Evolutionary conservation across 2,329 filamentous ascomycete genomes (phyloP).

Genomic region (Talaromyces sp.): DNA sequence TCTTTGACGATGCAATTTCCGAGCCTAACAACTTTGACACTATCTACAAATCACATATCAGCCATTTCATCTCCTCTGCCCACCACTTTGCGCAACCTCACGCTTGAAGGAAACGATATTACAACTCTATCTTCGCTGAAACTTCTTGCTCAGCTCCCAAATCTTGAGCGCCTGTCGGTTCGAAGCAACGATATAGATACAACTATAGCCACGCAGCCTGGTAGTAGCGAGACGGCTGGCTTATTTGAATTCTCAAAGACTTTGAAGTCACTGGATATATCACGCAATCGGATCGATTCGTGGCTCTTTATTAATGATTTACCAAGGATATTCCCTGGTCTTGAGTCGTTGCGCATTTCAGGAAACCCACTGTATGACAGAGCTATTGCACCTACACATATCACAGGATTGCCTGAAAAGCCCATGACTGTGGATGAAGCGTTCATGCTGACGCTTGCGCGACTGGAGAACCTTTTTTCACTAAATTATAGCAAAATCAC

Average conservation of each 20-base stretch:
- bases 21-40: conserved; percentile 25
- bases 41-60: conserved; percentile 32
- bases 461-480: conserved; percentile 59
- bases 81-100: conserved; percentile 38
- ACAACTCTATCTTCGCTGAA: conserved; percentile 32
- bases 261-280: conserved; percentile 64
- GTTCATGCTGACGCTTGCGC: conserved; percentile 81
- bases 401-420: conserved; percentile 34
- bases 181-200: conserved; percentile 67
- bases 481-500: conserved; percentile 60
- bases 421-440: conserved; percentile 62
- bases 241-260: conserved; percentile 47
- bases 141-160: conserved; percentile 48
- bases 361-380: conserved; percentile 78
- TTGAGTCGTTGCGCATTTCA: conserved; percentile 70
- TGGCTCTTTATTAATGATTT: conserved; percentile 74
- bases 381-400: conserved; percentile 23
- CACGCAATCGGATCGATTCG: conserved; percentile 61
- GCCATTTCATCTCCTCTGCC: conserved; percentile 24
- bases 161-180: conserved; percentile 50
- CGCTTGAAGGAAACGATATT: conserved; percentile 44
- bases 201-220: conserved; percentile 27
- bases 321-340: conserved; percentile 60
- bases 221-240: conserved; percentile 13
- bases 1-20: conserved; percentile 28